Evolutionary conservation across 2,329 filamentous ascomycete species (phyloP).

Genomic region (Eutypa lata): DNA sequence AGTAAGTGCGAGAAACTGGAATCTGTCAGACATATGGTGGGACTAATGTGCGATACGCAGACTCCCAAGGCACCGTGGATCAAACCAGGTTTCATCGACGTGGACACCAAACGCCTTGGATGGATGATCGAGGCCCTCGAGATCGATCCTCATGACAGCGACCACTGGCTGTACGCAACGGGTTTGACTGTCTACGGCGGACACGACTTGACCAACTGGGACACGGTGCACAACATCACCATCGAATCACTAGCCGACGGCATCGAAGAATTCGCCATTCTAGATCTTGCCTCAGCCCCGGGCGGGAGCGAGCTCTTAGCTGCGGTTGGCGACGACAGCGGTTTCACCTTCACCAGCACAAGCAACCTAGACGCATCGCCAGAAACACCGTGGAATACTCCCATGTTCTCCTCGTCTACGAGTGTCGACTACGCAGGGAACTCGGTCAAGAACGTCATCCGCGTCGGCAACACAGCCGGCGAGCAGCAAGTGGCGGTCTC

Average conservation of each 20-base stretch:
- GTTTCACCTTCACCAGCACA: constrained; percentile 44
- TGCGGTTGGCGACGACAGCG: constrained; percentile 49
- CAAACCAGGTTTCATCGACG: constrained; percentile 43
- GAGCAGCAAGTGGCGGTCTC: constrained; percentile 46
- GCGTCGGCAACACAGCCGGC: constrained; percentile 44
- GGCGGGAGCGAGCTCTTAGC: constrained; percentile 50
- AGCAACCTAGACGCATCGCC: constrained; percentile 39
- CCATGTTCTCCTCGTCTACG: constrained; percentile 42
- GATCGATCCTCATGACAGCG: constrained; percentile 56
- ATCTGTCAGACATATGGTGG: too few species aligned
- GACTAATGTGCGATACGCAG: too few species aligned
- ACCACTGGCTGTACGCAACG: constrained; percentile 61
- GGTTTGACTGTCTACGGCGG: constrained; percentile 53
- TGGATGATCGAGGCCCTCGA: constrained; percentile 61
- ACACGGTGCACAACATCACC: constrained; percentile 44
- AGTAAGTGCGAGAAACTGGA: constrained; percentile 22
- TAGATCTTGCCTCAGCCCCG: constrained; percentile 45
- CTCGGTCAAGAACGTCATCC: constrained; percentile 43
- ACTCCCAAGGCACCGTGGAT: constrained; percentile 52
- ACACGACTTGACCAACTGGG: constrained; percentile 54
- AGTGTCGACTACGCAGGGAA: constrained; percentile 49
- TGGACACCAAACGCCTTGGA: constrained; percentile 48
- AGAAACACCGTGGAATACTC: constrained; percentile 41
- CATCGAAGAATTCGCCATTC: constrained; percentile 52
- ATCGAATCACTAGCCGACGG: constrained; percentile 50